A percentile compares a stretch with the other conserved stretches of the same genome.
phyloP scores from a whole-genome alignment of 2,329 filamentous ascomycete species.

The Grosmannia serpens region DNA sequence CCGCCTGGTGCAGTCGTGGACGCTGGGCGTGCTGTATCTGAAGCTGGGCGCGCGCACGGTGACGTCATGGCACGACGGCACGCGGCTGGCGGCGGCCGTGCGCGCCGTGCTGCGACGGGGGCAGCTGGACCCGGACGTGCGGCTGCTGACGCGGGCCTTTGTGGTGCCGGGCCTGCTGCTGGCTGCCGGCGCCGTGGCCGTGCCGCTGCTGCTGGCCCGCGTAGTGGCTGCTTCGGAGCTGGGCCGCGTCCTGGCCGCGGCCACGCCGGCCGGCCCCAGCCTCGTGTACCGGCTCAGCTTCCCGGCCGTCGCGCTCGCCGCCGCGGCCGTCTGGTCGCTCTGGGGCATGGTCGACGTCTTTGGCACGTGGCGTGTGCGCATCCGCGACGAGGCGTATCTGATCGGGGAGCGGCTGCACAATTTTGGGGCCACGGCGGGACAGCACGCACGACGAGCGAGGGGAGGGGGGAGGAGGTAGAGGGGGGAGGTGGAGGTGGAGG shows the following conservation, averaged over 20 bases:
- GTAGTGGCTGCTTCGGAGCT: constrained; percentile 28
- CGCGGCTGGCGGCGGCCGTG: constrained; percentile 63
- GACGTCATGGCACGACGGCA: constrained; percentile 53
- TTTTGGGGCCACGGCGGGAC: constrained; percentile 43
- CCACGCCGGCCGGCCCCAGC: constrained; percentile 18
- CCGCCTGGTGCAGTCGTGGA: constrained; percentile 88
- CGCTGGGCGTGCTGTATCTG: constrained; percentile 79
- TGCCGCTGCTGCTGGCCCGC: constrained; percentile 51
- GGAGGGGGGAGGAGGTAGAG: neutral
- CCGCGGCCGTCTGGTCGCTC: constrained; percentile 30
- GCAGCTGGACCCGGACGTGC: constrained; percentile 67
- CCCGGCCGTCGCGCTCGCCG: constrained; percentile 47
- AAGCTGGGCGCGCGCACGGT: constrained; percentile 65
- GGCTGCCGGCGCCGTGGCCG: constrained; percentile 48
- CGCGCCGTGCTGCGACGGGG: constrained; percentile 62
- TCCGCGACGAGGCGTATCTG: constrained; percentile 90
- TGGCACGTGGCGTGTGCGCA: constrained; percentile 64
- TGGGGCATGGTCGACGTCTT: constrained; percentile 50
- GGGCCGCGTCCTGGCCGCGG: constrained; percentile 7
- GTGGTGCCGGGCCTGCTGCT: constrained; percentile 61
- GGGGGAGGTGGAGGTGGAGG: too few relatives aligned
- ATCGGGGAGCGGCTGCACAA: constrained; percentile 94
- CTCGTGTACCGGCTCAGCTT: constrained; percentile 53
- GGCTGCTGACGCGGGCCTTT: constrained; percentile 73
- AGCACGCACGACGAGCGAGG: neutral